These are phyloP conservation scores for Camelina sativa DNA, from an alignment of 345 rosid species.

Conservation along the genomic window DNA sequence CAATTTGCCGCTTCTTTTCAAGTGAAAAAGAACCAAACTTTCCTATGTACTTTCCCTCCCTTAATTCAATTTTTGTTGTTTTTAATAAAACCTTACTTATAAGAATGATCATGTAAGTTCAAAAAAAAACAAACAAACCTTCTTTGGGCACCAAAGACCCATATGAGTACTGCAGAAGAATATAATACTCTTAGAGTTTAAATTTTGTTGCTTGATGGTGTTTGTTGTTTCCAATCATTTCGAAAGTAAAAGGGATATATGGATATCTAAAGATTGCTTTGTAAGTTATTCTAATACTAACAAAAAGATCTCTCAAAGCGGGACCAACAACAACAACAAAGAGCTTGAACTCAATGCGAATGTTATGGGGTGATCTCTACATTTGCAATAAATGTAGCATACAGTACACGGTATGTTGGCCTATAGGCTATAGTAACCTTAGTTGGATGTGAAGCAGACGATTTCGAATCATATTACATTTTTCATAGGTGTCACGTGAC, in stretches of 20 bases:
- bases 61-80: background rate
- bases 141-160: background rate
- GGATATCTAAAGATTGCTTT: background rate
- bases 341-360: background rate
- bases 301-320: background rate
- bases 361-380: background rate
- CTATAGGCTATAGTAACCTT: background rate
- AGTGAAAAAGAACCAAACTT: background rate
- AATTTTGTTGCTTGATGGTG: background rate
- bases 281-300: background rate
- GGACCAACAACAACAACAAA: background rate
- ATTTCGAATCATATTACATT: background rate
- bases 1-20: slow-evolving; percentile 38
- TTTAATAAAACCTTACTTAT: background rate
- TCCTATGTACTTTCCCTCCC: slow-evolving; percentile 17
- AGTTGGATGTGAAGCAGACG: background rate
- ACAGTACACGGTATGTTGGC: background rate
- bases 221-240: slow-evolving; percentile 9
- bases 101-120: background rate
- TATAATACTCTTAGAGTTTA: background rate
- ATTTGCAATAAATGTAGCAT: slow-evolving; percentile 20
- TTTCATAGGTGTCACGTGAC: slow-evolving; percentile 17
- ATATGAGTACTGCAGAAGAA: background rate
- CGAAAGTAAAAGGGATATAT: background rate
- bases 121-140: no score